phyloP scores from a whole-genome alignment of 2,329 filamentous ascomycete species.

The Juglanconis oblonga region DNA sequence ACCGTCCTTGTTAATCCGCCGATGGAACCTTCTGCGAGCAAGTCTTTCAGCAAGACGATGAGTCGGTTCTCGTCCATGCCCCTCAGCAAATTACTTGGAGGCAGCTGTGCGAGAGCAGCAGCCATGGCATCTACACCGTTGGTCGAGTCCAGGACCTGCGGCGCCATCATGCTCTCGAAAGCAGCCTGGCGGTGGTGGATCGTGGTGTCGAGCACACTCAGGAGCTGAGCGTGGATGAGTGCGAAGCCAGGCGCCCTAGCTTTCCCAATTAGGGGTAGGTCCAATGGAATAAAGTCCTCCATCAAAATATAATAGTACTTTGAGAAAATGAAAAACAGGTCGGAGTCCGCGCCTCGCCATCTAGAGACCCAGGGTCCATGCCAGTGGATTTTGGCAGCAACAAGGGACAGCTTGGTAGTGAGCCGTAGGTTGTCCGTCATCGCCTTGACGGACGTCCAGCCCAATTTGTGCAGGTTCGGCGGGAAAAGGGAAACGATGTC shows the following conservation, averaged over 20 bases:
- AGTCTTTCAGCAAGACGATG: constrained; percentile 77
- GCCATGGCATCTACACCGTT: constrained; percentile 63
- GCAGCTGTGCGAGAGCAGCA: constrained; percentile 59
- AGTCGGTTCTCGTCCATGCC: constrained; percentile 88
- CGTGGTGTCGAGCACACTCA: constrained; percentile 76
- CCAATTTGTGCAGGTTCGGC: constrained; percentile 54
- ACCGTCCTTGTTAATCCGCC: constrained; percentile 35
- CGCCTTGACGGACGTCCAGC: constrained; percentile 51
- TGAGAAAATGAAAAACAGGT: constrained; percentile 87
- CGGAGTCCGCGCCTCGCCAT: constrained; percentile 84
- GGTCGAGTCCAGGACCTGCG: constrained; percentile 42
- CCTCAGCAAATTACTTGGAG: constrained; percentile 65
- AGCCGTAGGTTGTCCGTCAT: constrained; percentile 60
- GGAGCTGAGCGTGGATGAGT: constrained; percentile 76
- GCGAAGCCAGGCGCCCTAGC: constrained; percentile 73
- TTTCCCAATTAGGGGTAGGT: constrained; percentile 51
- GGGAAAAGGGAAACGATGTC: constrained; percentile 71
- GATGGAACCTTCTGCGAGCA: constrained; percentile 54
- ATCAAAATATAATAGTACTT: constrained; percentile 83
- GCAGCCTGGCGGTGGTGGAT: constrained; percentile 75
- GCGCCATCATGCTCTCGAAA: constrained; percentile 41
- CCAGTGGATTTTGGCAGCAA: constrained; percentile 75
- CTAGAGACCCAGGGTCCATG: constrained; percentile 78
- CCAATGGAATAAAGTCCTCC: constrained; percentile 65
- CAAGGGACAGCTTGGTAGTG: constrained; percentile 62